Base-by-base conservation (phyloP, 2,329 filamentous ascomycete genomes). In the Ilyonectria robusta region DNA sequence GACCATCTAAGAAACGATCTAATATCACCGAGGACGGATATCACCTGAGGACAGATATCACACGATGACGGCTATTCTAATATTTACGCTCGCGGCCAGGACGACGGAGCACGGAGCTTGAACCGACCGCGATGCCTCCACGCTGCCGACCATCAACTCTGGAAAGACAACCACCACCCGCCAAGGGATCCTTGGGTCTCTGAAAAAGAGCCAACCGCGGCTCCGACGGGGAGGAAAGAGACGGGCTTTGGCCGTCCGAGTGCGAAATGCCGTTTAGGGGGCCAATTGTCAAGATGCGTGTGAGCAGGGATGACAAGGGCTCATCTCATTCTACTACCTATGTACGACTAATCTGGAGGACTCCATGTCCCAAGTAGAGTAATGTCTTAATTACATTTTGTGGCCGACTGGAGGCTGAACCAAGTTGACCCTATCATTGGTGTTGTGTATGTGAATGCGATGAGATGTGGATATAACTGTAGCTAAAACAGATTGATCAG, bases 341-440 rank as follows among this genome's bases (percentile, higher is more conserved):
- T 58, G 69, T 73, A 75, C 57, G 70, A 75, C 63, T 75, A 71
- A 72, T 75, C 68, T 71, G 50, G 66, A 51, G 70, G 71, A 68
- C 63, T 40, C 4, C 11, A 59, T 9, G 59, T 65, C 57, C 70
- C 11, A 19, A 48, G 55, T 59, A 66, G 56, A 62, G 57, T 73
- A 75, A 75, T 75, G 70, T 72, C 73, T 73, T 72, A 61, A 62
- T 65, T 53, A 61, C 57, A 63, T 66, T 35, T 47, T 69, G 59
- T 37, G 23, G 55, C 55, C 29, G 56, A 48, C 23, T 68, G 17
- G 37, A 40, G 37, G 11, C 37, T 40, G 11, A 13, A 15, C 6
- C 26, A 26, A 26, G 6, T 26, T 4, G 26, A 26, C 26, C 4
- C 13, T 40, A 2, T 15, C 2, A 4, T 40, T 40, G 11, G 37